A percentile compares a stretch with the other conserved stretches of the same genome.
Conservation (phyloP, 441 rosid species). For the Populus trichocarpa region DNA sequence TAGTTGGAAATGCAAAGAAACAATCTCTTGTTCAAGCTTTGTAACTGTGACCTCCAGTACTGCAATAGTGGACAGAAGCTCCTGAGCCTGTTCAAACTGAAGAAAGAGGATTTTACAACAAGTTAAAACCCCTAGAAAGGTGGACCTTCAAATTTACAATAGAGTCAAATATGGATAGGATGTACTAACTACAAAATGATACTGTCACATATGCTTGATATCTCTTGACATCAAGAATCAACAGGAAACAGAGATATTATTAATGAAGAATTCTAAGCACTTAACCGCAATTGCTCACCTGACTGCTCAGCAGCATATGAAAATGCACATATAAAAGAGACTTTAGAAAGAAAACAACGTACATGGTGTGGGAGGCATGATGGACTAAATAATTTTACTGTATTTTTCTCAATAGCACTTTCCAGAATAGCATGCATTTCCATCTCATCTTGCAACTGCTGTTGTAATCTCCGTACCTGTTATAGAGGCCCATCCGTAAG, state of each 20-base stretch:
- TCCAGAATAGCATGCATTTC: constrained; percentile 53
- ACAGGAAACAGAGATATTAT: background rate
- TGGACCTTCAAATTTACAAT: background rate
- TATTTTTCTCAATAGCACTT: constrained; percentile 53
- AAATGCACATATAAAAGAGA: background rate
- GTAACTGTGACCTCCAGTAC: constrained; percentile 61
- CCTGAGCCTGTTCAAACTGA: constrained; percentile 50
- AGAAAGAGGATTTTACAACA: constrained; percentile 8
- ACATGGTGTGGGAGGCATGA: constrained; percentile 62
- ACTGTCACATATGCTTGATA: background rate
- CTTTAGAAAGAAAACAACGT: constrained; percentile 18
- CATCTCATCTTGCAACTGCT: constrained; percentile 62
- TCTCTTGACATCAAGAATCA: background rate
- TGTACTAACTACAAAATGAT: background rate
- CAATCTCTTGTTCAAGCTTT: constrained; percentile 74
- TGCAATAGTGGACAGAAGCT: constrained; percentile 64
- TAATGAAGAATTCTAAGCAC: background rate
- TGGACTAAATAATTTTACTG: constrained; percentile 39
- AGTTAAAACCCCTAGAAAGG: background rate
- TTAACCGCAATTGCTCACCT: background rate
- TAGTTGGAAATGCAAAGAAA: constrained; percentile 64
- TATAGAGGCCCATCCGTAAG: constrained; percentile 15
- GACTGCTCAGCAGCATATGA: background rate
- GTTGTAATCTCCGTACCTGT: constrained; percentile 64
- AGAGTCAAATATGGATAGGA: background rate